Evolutionary conservation across 768 basidiomycete species (phyloP), one percentile per base, ranked within the genome.

Genomic region (Suillus plorans): DNA sequence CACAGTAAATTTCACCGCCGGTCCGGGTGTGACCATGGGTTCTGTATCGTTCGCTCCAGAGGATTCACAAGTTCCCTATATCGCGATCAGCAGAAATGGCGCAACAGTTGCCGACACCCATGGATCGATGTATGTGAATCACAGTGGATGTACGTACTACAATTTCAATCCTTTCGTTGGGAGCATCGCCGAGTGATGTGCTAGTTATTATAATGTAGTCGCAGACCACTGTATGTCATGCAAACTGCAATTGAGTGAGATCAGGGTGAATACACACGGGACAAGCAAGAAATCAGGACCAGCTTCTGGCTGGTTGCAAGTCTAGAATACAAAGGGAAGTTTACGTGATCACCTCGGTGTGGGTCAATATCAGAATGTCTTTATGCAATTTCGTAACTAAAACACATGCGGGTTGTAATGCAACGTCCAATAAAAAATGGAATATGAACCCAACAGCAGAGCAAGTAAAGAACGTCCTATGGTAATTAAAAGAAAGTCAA

Each of bases 111-210:
- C 25, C 37, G 67, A 64, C 14, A 60, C 42, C 5, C 65, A 65
- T 60, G 72, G 73, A 8, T 66, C 65, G 14, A 68, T 68, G 45
- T 70, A 65, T 34, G 67, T 74, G 12, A 69, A 66, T 36, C 59
- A 70, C 53, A 71, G 55, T 22, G 66, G 67, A 3, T 72, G 73
- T 63, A 63, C 63, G 7, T 73, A 70, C 66, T 74, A 74, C 45
- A 72, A 74, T 55, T 73, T 74, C 64, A 74, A 74, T 57, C 73
- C 73, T 12, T 70, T 64, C 28, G 72, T 74, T 20, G 72, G 69
- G 16, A 64, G 68, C 44, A 31, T 36, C 3, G 53, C 47, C 25
- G 63, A 28, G 45, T 64, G 52, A 62, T 22, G 22, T 39, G 9
- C 50, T 10, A 56, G 14, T 34, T 31, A 31, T 12, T n/a, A 22